These are phyloP conservation scores for Blepharisma stoltei DNA, from an alignment of 73 alveolate species.

Conservation along the genomic window DNA sequence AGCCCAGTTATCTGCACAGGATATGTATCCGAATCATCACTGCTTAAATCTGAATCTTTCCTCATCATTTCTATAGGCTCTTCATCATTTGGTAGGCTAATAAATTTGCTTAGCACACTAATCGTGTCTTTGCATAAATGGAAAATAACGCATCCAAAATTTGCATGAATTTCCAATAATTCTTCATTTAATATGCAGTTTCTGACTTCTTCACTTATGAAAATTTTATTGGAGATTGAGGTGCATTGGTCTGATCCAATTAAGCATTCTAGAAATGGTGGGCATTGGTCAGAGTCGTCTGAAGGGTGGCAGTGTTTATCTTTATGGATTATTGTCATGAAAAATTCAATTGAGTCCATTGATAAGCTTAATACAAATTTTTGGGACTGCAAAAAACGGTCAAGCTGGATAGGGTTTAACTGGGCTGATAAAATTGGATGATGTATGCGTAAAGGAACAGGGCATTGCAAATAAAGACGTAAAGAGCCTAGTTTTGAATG, in stretches of 20 bases:
- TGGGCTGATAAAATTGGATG: not conserved
- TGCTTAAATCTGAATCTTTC: not conserved
- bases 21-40: constrained; percentile 3
- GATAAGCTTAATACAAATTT: not conserved
- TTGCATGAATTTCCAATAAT: constrained; percentile 1
- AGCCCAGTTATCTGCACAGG: not conserved
- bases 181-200: not conserved
- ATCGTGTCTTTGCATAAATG: not conserved
- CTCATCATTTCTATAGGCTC: not conserved
- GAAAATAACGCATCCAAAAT: not conserved
- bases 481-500: not conserved
- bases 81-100: not conserved
- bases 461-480: not conserved
- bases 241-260: not conserved
- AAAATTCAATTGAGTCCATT: not conserved
- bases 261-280: not conserved
- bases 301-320: not conserved
- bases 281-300: too few species aligned
- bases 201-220: not conserved
- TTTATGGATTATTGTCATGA: not conserved
- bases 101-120: not conserved
- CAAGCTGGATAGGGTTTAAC: not conserved
- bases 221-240: not conserved
- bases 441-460: not conserved
- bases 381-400: not conserved